Conservation (phyloP, 805 yeast genomes). For the Metschnikowia koreensis region DNA sequence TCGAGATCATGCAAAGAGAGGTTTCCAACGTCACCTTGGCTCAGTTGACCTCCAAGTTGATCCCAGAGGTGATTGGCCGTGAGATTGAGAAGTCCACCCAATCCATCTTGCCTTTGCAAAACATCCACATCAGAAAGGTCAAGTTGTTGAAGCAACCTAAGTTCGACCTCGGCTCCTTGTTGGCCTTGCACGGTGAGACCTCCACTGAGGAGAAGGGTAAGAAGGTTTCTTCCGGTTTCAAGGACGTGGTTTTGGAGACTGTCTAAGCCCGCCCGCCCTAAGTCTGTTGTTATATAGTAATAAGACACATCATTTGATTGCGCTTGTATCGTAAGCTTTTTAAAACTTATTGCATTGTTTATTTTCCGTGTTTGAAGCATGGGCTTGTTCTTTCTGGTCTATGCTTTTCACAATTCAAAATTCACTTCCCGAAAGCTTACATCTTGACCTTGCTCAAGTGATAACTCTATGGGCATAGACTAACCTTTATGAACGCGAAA, state of each 20-base stretch:
- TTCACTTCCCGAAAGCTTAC: not conserved
- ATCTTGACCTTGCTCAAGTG: no score
- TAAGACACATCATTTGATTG: slow-evolving; percentile 15
- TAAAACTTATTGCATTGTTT: no score
- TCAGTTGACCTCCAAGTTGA: slow-evolving; percentile 94
- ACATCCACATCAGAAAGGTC: slow-evolving; percentile 98
- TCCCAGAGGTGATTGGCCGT: slow-evolving; percentile 98
- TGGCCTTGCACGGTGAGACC: slow-evolving; percentile 97
- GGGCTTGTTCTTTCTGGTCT: not conserved
- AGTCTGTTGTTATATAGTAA: slow-evolving; percentile 19
- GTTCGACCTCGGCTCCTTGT: slow-evolving; percentile 94
- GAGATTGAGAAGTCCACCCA: slow-evolving; percentile 96
- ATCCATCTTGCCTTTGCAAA: slow-evolving; percentile 95
- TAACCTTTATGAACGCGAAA: no score
- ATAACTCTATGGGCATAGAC: no score
- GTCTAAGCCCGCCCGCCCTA: slow-evolving; percentile 50
- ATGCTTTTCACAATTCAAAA: not conserved
- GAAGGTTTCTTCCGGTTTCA: slow-evolving; percentile 96
- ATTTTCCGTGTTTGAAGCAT: no score
- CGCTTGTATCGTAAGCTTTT: not conserved
- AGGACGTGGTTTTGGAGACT: slow-evolving; percentile 97
- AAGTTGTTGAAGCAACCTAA: slow-evolving; percentile 98
- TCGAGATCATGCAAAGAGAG: slow-evolving; percentile 94
- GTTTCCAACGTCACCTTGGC: slow-evolving; percentile 92
- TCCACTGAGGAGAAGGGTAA: slow-evolving; percentile 88